These are phyloP conservation scores for Stygiomarasmius scandens DNA, from an alignment of 1,284 basidiomycete species.

Conservation along the genomic window DNA sequence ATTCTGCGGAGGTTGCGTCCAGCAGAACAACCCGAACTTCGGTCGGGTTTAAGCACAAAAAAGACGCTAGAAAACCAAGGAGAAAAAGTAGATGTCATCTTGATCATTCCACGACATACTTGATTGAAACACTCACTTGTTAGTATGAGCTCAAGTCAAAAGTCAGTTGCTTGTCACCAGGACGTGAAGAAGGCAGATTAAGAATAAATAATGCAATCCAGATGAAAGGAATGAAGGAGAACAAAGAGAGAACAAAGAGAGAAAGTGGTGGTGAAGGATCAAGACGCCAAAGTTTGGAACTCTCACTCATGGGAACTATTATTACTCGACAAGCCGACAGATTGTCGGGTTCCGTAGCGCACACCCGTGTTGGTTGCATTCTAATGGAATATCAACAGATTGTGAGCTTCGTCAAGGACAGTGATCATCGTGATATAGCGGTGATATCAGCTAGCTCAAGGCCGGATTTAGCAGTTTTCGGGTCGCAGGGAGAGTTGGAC, in stretches of 20 bases:
- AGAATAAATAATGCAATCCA: background rate
- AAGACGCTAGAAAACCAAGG: no score
- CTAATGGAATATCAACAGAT: background rate
- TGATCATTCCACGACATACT: no score
- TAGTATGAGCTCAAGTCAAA: background rate
- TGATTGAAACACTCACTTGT: background rate
- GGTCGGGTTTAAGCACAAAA: no score
- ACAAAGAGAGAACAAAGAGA: background rate
- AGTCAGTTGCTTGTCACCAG: background rate
- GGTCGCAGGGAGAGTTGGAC: no score
- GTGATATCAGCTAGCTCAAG: no score
- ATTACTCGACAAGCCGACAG: background rate
- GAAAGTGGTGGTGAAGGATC: background rate
- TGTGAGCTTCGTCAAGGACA: background rate
- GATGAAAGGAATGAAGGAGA: background rate
- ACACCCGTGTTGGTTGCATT: background rate
- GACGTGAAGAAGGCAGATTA: background rate
- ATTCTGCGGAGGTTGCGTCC: no score
- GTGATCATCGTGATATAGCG: background rate
- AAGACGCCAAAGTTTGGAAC: background rate
- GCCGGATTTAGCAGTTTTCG: no score
- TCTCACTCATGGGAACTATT: background rate
- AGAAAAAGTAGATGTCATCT: no score
- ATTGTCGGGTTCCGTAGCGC: background rate
- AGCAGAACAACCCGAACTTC: no score